Percentiles rank a stretch among this genome's conserved stretches.
Conservation (phyloP, 1,139 yeast species). For the Yamadazyma sp. region DNA sequence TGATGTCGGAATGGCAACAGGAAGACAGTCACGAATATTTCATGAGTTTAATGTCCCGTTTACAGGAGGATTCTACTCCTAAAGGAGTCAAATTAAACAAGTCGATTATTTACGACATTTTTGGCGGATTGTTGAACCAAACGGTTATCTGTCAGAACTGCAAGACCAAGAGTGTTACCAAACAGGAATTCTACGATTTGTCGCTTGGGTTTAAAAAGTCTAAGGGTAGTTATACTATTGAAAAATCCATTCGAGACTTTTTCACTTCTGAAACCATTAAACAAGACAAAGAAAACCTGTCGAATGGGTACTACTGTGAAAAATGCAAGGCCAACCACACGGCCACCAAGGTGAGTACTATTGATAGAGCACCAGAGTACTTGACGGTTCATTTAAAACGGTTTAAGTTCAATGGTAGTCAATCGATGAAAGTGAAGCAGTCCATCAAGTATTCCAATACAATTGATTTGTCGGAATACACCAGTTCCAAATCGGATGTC, state of each 20-base stretch:
- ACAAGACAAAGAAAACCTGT: slow-evolving; percentile 55
- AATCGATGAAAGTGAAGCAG: slow-evolving; percentile 82
- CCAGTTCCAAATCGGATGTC: slow-evolving; percentile 48
- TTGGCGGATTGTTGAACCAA: slow-evolving; percentile 88
- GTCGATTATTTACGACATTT: slow-evolving; percentile 85
- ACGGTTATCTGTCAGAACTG: slow-evolving; percentile 81
- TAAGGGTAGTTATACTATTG: slow-evolving; percentile 54
- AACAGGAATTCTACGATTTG: slow-evolving; percentile 91
- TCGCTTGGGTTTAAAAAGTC: slow-evolving; percentile 67
- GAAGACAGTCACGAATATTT: slow-evolving; percentile 97
- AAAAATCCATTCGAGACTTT: slow-evolving; percentile 73
- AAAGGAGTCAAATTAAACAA: slow-evolving; percentile 78
- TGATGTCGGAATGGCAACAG: slow-evolving; percentile 97
- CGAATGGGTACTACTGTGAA: slow-evolving; percentile 80
- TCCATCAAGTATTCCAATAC: slow-evolving; percentile 77
- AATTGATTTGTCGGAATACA: slow-evolving; percentile 69
- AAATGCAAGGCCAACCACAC: slow-evolving; percentile 74
- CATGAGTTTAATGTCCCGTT: slow-evolving; percentile 82
- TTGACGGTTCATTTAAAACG: slow-evolving; percentile 83
- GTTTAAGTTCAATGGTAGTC: slow-evolving; percentile 78
- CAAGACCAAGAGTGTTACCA: slow-evolving; percentile 78
- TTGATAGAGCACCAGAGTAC: slow-evolving; percentile 85
- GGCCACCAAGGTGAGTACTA: slow-evolving; percentile 74
- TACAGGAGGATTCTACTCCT: slow-evolving; percentile 92
- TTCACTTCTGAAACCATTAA: slow-evolving; percentile 78